Base-by-base conservation (phyloP, 495 filamentous ascomycete genomes). In the Xylaria acuta region DNA sequence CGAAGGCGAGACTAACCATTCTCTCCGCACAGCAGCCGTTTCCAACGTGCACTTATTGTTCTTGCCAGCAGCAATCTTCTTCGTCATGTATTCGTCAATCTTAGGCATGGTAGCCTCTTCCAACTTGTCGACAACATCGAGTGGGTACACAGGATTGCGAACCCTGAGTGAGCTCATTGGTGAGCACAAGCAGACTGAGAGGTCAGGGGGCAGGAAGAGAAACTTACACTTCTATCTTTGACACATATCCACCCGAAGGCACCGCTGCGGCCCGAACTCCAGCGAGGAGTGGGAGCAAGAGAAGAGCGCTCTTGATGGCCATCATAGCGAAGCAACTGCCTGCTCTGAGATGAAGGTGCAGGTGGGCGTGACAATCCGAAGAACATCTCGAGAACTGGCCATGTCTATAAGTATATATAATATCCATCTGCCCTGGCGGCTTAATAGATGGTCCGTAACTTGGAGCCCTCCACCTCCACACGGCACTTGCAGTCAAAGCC, bases 11-110 rank as follows among this genome's bases (percentile, higher is more conserved):
- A 69, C 73, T 14, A 72, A 86, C 85, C 88, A 90, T 76, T 90
- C 86, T 66, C 83, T 81, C 54, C 87, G 81, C 34, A 86, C 79
- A 5, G 74, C 82, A 20, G 86, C 79, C 7, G 79, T 88, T 64
- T 85, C 81, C 32, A 85, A 69, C 2, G 84, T 86, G 70, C 87
- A 88, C 47, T 79, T 77, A 53, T 82, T 82, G 69, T 84, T 84
- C 74, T 81, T 82, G 69, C 76, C 75, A 3, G 73, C 34, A 32
- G 77, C 47, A 32, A 79, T 73, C 76, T 82, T 82, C 75, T 76
- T 75, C 20, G 63, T 64, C 73, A 84, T 51, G 65, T 75, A 82
- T 18, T 64, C 80, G 1, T 84, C 82, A n/a, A 84, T 74, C 47
- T 78, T 82, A 68, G 77, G 67, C 77, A 84, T 82, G 51, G 77